phyloP scores from a whole-genome alignment of 495 filamentous ascomycete genomes.

The Penicillium angulare region DNA sequence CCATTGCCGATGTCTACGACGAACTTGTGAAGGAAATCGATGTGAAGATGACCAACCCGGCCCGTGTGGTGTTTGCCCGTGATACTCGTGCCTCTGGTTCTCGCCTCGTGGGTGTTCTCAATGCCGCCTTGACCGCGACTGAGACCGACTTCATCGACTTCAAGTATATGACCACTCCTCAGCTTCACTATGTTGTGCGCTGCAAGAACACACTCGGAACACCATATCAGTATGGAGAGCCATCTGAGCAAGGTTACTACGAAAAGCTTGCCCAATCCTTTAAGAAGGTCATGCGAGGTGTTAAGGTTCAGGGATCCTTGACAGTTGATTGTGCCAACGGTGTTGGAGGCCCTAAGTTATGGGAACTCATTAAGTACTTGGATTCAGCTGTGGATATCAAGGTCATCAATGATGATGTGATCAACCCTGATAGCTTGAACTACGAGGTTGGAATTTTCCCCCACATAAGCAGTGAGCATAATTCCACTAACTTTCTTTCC shows the following conservation, averaged over 20 bases:
- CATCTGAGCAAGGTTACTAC: slow-evolving; percentile 90
- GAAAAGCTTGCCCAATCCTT: slow-evolving; percentile 84
- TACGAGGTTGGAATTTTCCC: slow-evolving; percentile 59
- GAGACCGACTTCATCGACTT: slow-evolving; percentile 73
- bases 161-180: slow-evolving; percentile 88
- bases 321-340: slow-evolving; percentile 97
- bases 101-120: slow-evolving; percentile 72
- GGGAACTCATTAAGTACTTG: slow-evolving; percentile 81
- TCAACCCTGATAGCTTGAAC: slow-evolving; percentile 84
- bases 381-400: slow-evolving; percentile 74
- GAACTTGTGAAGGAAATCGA: slow-evolving; percentile 68
- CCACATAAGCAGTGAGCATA: background rate
- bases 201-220: slow-evolving; percentile 89
- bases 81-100: slow-evolving; percentile 93
- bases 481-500: slow-evolving; percentile 17
- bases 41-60: slow-evolving; percentile 66
- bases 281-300: slow-evolving; percentile 71
- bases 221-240: slow-evolving; percentile 78
- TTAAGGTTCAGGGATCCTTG: slow-evolving; percentile 66
- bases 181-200: slow-evolving; percentile 93
- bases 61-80: slow-evolving; percentile 83
- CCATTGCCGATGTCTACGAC: slow-evolving; percentile 72
- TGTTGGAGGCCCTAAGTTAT: slow-evolving; percentile 89
- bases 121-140: slow-evolving; percentile 72
- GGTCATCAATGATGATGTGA: slow-evolving; percentile 87